Evolutionary conservation across 306 rosid genomes (phyloP), one percentile per base, ranked within the genome.

Genomic region (Malus orientalis): DNA sequence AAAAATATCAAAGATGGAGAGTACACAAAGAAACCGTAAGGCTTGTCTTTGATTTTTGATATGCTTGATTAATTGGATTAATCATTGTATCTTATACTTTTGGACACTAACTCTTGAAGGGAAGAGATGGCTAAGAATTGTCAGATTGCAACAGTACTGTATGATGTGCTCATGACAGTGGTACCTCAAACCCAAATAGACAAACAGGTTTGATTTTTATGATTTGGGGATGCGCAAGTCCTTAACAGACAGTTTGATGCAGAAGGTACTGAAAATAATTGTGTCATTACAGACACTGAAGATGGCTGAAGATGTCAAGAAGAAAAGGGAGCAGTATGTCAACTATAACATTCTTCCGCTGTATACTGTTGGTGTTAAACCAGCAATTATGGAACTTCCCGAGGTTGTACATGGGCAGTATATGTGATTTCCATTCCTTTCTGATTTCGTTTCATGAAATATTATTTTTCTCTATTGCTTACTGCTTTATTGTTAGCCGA

Each of bases 311-410:
- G 96, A 92, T 67, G 97, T 95, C 69, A 83, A 81, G 69, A 82
- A 76, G 66, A 92, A 87, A 83, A 89, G 68, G 81, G 88, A 84
- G 55, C 96, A 84, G 79, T 85, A 84, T 73, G 89, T 83, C 62
- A 89, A 87, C 87, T 90, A 88, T 81, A 95, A 95, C 86, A 92
- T 95, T 84, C 96, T 95, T 80, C 98, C 98, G 51, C 77, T 92
- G 72, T 85, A 90, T 86, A 91, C 89, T 69, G 87, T 88, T 70
- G 97, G 93, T 81, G 93, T 88, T 87, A 92, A 83, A 85, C 97
- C 97, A 18, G 82, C 83, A 76, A 89, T 92, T 69, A 95, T 95
- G 99, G 92, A 92, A 70, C 90, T 92, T 83, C 90, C 96, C 1
- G 97, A 89, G 99, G 99, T 95, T 81, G 55, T 73, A 47, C 55